Evolutionary conservation across 805 yeast genomes (phyloP), one percentile per base, ranked within the genome.

Genomic region (Metschnikowia arizonensis): DNA sequence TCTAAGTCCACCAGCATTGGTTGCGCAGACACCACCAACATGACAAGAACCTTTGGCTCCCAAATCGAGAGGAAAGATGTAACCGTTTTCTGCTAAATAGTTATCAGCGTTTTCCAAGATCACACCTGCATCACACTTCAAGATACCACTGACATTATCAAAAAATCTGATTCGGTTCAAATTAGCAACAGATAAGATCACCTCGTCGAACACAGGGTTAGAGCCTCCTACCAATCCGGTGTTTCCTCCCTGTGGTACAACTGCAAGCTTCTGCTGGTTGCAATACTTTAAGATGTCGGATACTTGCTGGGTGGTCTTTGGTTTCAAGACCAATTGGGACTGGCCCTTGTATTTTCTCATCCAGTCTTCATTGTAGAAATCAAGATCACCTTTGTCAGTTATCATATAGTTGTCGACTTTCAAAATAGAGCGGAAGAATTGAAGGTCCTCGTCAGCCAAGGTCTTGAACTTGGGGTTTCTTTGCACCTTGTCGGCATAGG

Each of bases 41-140:
- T 88, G 96, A 62, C 97, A 91, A 1, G 97, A 88, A 11, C 98
- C 98, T 68, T 90, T 90, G 31, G 98, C 97, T 47, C 98, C 98
- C 50, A 90, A 70, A 62, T 90, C 98, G 42, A 90, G 72, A 23
- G 98, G 98, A 75, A 89, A 90, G 45, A 90, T 86, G 66, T 85
- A 85, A 3, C 93, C 96, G n/a, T 79, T 69, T 46, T 88, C 93
- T 14, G 84, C 82, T 45, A 90, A 67, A 58, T 61, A 88, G 44
- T 74, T 74, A 66, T 90, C 97, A 10, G 96, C 96, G 53, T 70
- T 77, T 62, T 91, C 97, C 57, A 90, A 73, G 46, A 90, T 83
- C 32, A 89, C 81, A 55, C 98, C 98, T 21, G 97, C 88, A 62
- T 91, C 97, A 48, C 83, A 82, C 60, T 88, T 88, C 46, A 90